Percentiles rank a stretch among this genome's conserved stretches.
phyloP scores from a whole-genome alignment of 2,329 filamentous ascomycete species.

The Neopestalotiopsis clavispora region DNA sequence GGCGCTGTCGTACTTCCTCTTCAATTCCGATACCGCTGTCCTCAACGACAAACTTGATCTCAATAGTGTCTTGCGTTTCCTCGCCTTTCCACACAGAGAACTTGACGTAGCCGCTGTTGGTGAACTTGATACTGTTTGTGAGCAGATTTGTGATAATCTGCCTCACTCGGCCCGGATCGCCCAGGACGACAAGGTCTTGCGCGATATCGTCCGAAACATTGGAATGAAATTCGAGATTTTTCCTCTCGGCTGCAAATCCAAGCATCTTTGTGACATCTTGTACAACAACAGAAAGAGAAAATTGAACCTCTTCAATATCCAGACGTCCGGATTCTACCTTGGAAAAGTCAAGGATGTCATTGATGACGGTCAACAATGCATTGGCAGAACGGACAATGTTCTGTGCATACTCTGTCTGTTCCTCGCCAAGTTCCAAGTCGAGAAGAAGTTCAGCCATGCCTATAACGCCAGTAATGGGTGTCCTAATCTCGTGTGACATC shows the following conservation, averaged over 20 bases:
- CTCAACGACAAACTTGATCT: constrained; percentile 73
- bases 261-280: constrained; percentile 87
- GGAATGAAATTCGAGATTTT: constrained; percentile 74
- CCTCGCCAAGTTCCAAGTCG: constrained; percentile 70
- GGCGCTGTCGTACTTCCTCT: constrained; percentile 71
- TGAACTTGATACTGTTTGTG: constrained; percentile 80
- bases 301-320: constrained; percentile 82
- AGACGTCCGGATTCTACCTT: constrained; percentile 81
- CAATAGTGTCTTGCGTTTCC: constrained; percentile 67
- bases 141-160: constrained; percentile 84
- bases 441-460: constrained; percentile 79
- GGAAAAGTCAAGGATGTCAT: constrained; percentile 89
- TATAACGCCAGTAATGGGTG: constrained; percentile 80
- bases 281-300: constrained; percentile 74
- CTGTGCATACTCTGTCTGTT: constrained; percentile 76
- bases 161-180: constrained; percentile 81
- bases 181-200: constrained; percentile 77
- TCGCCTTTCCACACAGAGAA: constrained; percentile 68
- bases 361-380: constrained; percentile 84
- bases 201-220: constrained; percentile 68
- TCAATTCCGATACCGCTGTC: constrained; percentile 85
- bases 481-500: constrained; percentile 82
- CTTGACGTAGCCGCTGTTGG: constrained; percentile 69
- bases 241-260: constrained; percentile 80
- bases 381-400: constrained; percentile 82